A percentile compares a stretch with the other conserved stretches of the same genome.
These are phyloP conservation scores for Lipomyces starkeyi DNA, from an alignment of 805 yeast genomes.

Conservation along the genomic window DNA sequence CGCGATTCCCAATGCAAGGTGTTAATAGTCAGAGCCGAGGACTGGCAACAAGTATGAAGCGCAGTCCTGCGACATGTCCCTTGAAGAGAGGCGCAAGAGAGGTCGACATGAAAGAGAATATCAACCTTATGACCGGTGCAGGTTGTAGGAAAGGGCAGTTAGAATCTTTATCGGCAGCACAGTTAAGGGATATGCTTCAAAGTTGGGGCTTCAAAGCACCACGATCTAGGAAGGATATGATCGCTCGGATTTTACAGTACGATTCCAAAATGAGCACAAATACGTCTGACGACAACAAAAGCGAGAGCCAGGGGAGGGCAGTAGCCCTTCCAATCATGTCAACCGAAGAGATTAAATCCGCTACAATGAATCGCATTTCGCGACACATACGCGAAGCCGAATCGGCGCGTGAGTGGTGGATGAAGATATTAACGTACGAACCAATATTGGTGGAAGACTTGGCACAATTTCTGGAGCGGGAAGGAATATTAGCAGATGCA, in stretches of 20 bases:
- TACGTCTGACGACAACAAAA: not conserved
- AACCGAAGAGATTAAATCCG: constrained; percentile 15
- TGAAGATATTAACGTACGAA: constrained; percentile 30
- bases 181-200: constrained; percentile 19
- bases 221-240: constrained; percentile 27
- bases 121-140: not conserved
- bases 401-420: constrained; percentile 34
- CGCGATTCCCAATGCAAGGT: constrained; percentile 8
- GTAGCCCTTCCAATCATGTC: constrained; percentile 2
- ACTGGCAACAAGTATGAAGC: not conserved
- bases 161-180: constrained; percentile 17
- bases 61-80: not conserved
- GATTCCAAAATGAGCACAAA: constrained; percentile 5
- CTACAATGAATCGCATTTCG: constrained; percentile 19
- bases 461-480: constrained; percentile 18
- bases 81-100: not conserved
- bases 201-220: constrained; percentile 35
- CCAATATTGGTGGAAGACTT: constrained; percentile 34
- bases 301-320: not conserved
- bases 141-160: constrained; percentile 1
- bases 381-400: constrained; percentile 7
- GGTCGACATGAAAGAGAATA: not conserved
- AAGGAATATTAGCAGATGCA: constrained; percentile 11
- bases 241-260: constrained; percentile 14
- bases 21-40: not conserved